These are phyloP conservation scores for Abrus pulchellus DNA, from an alignment of 306 rosid genomes.

Conservation along the genomic window DNA sequence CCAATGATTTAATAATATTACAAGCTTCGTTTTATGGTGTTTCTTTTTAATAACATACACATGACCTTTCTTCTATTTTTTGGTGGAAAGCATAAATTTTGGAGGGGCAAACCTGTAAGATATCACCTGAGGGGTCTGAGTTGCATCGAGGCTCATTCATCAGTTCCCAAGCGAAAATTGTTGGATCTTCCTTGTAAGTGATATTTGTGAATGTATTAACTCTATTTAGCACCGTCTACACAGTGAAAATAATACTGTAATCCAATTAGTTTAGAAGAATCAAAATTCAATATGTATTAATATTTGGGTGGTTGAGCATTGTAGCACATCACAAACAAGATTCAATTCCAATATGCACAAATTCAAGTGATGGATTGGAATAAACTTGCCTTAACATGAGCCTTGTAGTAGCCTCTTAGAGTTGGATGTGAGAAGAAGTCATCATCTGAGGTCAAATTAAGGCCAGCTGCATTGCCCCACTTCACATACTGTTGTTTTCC, in stretches of 20 bases:
- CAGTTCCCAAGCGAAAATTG: slow-evolving; percentile 95
- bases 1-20: neutral
- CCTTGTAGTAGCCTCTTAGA: slow-evolving; percentile 83
- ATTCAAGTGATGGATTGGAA: neutral
- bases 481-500: slow-evolving; percentile 94
- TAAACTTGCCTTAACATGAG: slow-evolving; percentile 80
- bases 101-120: slow-evolving; percentile 70
- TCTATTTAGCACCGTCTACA: slow-evolving; percentile 87
- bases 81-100: slow-evolving; percentile 18
- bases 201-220: slow-evolving; percentile 78
- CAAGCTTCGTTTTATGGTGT: slow-evolving; percentile 20
- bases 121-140: slow-evolving; percentile 82
- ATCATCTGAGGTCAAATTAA: slow-evolving; percentile 83
- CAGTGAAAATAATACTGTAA: slow-evolving; percentile 24
- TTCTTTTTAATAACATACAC: neutral
- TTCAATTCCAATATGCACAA: neutral
- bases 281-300: neutral
- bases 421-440: slow-evolving; percentile 89
- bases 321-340: neutral
- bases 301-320: slow-evolving; percentile 7
- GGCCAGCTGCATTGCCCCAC: slow-evolving; percentile 94
- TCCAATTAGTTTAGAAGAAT: slow-evolving; percentile 16
- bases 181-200: slow-evolving; percentile 94
- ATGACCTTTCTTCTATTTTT: neutral
- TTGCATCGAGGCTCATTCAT: slow-evolving; percentile 96